These are phyloP conservation scores for Magnolia sinica DNA, from an alignment of 164 flowering plant genomes.

Conservation along the genomic window DNA sequence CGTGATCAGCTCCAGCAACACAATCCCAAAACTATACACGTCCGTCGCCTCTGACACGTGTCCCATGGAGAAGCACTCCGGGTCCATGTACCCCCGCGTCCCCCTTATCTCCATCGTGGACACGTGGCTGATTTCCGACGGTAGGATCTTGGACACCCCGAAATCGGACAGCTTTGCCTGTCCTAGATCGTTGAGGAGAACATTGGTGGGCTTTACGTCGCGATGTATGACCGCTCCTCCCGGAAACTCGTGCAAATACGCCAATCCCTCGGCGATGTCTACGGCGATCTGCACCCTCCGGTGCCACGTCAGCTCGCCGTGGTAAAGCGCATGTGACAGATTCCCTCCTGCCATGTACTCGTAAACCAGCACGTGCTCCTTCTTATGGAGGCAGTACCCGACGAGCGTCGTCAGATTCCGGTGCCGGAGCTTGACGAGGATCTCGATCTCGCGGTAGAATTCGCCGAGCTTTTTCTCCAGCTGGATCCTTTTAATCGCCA, in stretches of 20 bases:
- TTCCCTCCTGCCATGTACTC: slow-evolving; percentile 19
- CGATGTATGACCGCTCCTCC: slow-evolving; percentile 15
- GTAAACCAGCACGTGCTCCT: slow-evolving; percentile 13
- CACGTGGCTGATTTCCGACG: slow-evolving; percentile 20
- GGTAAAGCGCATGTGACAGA: slow-evolving; percentile 9
- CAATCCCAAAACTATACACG: slow-evolving; percentile 41
- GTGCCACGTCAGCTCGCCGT: slow-evolving; percentile 14
- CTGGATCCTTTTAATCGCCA: slow-evolving; percentile 13
- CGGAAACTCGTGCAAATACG: slow-evolving; percentile 10
- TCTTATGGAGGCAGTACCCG: slow-evolving; percentile 9
- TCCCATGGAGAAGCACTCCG: slow-evolving; percentile 31
- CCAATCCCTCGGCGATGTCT: slow-evolving; percentile 16
- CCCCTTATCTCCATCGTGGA: slow-evolving; percentile 42
- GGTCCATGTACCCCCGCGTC: slow-evolving; percentile 46
- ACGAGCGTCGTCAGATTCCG: slow-evolving; percentile 17
- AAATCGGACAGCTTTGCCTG: slow-evolving; percentile 48
- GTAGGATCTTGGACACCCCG: slow-evolving; percentile 39
- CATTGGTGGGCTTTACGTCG: slow-evolving; percentile 39
- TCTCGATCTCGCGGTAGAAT: slow-evolving; percentile 15
- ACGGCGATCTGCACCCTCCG: slow-evolving; percentile 12
- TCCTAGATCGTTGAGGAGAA: slow-evolving; percentile 26
- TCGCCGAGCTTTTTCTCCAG: slow-evolving; percentile 9
- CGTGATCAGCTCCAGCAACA: slow-evolving; percentile 31
- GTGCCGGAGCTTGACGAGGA: slow-evolving; percentile 15
- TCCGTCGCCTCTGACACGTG: slow-evolving; percentile 33